Evolutionary conservation across 495 filamentous ascomycete genomes (phyloP).

Genomic region (Aspergillus cavernicola): DNA sequence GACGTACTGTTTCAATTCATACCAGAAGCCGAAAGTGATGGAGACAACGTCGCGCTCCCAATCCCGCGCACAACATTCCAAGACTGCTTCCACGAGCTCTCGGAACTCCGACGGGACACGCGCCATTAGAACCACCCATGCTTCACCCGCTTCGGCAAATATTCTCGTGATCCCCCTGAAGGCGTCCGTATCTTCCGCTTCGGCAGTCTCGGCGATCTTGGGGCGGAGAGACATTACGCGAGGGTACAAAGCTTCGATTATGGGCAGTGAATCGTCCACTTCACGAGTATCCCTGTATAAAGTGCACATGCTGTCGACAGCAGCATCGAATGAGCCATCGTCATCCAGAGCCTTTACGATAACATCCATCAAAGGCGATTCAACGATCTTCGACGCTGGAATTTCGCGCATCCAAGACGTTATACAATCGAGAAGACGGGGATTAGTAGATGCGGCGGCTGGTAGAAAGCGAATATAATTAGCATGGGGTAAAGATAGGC

Average conservation of each 20-base stretch:
- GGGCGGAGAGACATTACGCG: slow-evolving; percentile 73
- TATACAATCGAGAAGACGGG: slow-evolving; percentile 88
- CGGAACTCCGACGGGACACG: slow-evolving; percentile 77
- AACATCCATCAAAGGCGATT: slow-evolving; percentile 77
- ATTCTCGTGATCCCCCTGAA: slow-evolving; percentile 86
- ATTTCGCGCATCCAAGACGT: slow-evolving; percentile 95
- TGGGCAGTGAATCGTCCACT: slow-evolving; percentile 73
- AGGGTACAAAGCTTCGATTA: slow-evolving; percentile 83
- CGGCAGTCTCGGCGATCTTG: slow-evolving; percentile 69
- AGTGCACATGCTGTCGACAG: slow-evolving; percentile 89
- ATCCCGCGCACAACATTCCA: slow-evolving; percentile 86
- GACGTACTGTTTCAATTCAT: slow-evolving; percentile 95
- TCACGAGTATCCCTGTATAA: slow-evolving; percentile 92
- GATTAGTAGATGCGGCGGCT: slow-evolving; percentile 74
- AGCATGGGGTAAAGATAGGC: background rate
- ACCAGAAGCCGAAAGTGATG: slow-evolving; percentile 96
- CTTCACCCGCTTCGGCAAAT: slow-evolving; percentile 89
- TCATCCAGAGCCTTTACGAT: slow-evolving; percentile 72
- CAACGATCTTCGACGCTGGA: slow-evolving; percentile 75
- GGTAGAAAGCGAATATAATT: background rate
- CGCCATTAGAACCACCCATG: slow-evolving; percentile 88
- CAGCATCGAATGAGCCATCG: slow-evolving; percentile 76
- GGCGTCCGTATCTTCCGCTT: slow-evolving; percentile 77
- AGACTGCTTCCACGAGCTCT: slow-evolving; percentile 80
- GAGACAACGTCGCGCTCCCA: slow-evolving; percentile 84